Evolutionary conservation across 345 rosid genomes (phyloP), one percentile per base, ranked within the genome.

Genomic region (Eucalyptus cloeziana): DNA sequence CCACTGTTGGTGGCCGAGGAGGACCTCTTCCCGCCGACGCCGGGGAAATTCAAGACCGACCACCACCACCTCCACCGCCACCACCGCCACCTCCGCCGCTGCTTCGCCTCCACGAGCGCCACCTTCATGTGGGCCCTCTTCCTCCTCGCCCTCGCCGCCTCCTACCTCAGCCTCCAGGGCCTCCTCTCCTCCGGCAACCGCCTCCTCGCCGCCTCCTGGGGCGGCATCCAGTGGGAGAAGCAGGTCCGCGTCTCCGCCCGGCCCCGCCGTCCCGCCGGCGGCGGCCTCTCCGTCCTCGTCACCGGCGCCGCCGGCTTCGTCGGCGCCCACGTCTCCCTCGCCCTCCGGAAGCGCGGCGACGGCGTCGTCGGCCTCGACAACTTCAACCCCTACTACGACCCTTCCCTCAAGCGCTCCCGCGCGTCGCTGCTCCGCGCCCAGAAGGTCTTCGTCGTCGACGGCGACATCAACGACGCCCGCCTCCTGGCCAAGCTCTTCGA

Each of bases 91-190:
- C 93, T 97, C 89, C 93, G 96, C 90, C 96, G 99, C 4, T 96
- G 97, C 88, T 95, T 97, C 90, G 92, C 98, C 5, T 97, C 99
- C 2, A 96, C 98, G 17, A 94, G 96, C 93, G 96, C 98, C 76
- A 94, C 96, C 98, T 97, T 96, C 92, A 89, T 97, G 27, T 97
- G 98, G 98, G 99, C 98, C 13, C 94, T 97, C 56, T 96, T 97
- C 92, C 92, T 97, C 89, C 93, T 96, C 60, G 99, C 98, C n/a
- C 90, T 96, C 22, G 95, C 99, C 89, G 99, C 98, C 43, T 96
- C 98, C 56, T 97, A 97, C 89, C 89, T 97, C 87, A 94, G 97
- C 87, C 94, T 97, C 76, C 97, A 94, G 90, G 92, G 97, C 87
- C 95, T 97, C 80, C 95, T 97, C 44, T 96, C 95, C 88, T 93